A percentile compares a stretch with the other conserved stretches of the same genome.
Conservation (phyloP, 2,329 filamentous ascomycete genomes). For the Tolypocladium tundrense region DNA sequence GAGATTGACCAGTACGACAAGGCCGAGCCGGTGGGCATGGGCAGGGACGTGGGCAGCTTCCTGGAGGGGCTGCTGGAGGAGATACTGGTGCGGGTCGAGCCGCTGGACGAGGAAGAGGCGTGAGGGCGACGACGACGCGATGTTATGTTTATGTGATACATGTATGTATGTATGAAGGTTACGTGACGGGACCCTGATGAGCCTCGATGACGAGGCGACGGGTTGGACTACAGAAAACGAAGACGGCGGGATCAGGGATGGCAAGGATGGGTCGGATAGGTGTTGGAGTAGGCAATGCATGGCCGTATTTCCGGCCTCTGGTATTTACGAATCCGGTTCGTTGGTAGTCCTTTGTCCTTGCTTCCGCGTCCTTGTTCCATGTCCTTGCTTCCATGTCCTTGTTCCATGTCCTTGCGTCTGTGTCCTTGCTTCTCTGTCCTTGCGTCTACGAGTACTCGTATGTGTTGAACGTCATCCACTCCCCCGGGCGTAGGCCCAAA, state of each 20-base stretch:
- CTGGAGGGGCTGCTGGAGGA: slow-evolving; percentile 90
- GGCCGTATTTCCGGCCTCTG: not conserved
- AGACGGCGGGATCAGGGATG: not conserved
- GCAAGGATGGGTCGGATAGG: not conserved
- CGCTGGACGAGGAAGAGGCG: slow-evolving; percentile 62
- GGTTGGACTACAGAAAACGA: not conserved
- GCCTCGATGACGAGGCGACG: not conserved
- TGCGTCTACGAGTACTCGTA: too few species aligned
- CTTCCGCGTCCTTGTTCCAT: not conserved
- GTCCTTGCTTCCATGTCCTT: not conserved
- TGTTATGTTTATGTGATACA: not conserved
- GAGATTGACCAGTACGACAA: slow-evolving; percentile 87
- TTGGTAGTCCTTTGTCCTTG: too few species aligned
- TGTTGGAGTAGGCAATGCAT: not conserved
- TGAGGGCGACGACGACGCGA: slow-evolving; percentile 6
- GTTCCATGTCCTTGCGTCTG: not conserved
- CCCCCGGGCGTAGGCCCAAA: not conserved
- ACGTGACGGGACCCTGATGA: not conserved
- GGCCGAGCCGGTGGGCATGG: slow-evolving; percentile 85
- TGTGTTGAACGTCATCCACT: not conserved
- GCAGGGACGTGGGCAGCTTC: slow-evolving; percentile 77
- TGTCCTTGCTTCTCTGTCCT: not conserved
- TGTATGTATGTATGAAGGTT: not conserved
- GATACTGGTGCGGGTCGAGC: slow-evolving; percentile 83
- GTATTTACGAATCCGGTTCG: not conserved